phyloP scores from a whole-genome alignment of 192 early-diverging fungal species.

The Podila epicladia region DNA sequence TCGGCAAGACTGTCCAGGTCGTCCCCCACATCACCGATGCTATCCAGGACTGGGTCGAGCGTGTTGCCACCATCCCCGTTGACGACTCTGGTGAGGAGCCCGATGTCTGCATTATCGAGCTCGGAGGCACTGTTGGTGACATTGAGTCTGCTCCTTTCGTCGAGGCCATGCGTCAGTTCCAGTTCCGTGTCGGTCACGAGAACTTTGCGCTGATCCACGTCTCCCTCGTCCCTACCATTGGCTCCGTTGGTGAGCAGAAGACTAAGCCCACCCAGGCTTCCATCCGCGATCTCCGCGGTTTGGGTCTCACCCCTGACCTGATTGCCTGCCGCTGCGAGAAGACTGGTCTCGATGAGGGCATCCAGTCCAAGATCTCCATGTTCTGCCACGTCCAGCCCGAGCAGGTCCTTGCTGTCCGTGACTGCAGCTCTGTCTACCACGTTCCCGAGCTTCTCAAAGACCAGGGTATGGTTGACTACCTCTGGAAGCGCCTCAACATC shows the following conservation, averaged over 20 bases:
- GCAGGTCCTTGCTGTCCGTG: constrained; percentile 89
- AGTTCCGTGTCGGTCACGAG: constrained; percentile 98
- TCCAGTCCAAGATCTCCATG: constrained; percentile 95
- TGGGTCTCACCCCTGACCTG: constrained; percentile 95
- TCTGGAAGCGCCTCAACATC: constrained; percentile 84
- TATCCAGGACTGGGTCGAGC: constrained; percentile 98
- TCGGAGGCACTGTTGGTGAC: constrained; percentile 98
- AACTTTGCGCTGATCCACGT: constrained; percentile 99
- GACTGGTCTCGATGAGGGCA: constrained; percentile 79
- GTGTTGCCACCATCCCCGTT: constrained; percentile 90
- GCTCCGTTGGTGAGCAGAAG: constrained; percentile 98
- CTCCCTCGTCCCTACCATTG: constrained; percentile 96
- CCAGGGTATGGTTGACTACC: constrained; percentile 86
- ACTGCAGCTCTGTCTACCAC: constrained; percentile 97
- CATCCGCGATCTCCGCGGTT: constrained; percentile 92
- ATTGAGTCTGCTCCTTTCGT: constrained; percentile 99
- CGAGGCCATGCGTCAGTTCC: constrained; percentile 99
- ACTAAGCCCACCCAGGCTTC: constrained; percentile 99
- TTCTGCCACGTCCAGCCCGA: constrained; percentile 98
- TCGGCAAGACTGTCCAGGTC: constrained; percentile 99
- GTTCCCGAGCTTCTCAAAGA: constrained; percentile 91
- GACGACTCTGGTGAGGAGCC: constrained; percentile 83
- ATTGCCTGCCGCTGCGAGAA: constrained; percentile 95
- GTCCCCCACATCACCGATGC: constrained; percentile 98
- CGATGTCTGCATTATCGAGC: constrained; percentile 97